These are phyloP conservation scores for Pinus taeda DNA, from an alignment of 75 land plant genomes.

Conservation along the genomic window DNA sequence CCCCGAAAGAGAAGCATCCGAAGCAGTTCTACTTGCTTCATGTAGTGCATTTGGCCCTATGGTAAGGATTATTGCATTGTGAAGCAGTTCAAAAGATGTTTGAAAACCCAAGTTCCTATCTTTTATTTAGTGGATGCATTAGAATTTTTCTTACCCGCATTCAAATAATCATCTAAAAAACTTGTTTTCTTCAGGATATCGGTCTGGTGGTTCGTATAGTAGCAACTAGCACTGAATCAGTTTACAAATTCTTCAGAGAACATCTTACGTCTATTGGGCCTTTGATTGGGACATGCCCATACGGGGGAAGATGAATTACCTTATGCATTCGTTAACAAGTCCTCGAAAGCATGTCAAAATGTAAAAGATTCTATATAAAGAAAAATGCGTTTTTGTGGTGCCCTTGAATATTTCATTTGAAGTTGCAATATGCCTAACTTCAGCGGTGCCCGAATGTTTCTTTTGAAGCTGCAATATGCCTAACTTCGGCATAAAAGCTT, in stretches of 20 bases:
- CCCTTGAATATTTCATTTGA: no score
- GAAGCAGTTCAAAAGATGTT: background rate
- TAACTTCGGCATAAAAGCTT: no score
- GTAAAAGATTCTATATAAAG: no score
- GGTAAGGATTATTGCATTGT: constrained; percentile 23
- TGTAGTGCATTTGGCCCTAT: constrained; percentile 72
- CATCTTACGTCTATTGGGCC: constrained; percentile 52
- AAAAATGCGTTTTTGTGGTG: no score
- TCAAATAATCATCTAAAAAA: background rate
- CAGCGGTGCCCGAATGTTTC: no score
- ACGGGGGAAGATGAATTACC: constrained; percentile 24
- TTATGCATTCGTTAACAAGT: background rate
- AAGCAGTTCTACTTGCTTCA: constrained; percentile 53
- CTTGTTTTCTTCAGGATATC: constrained; percentile 49
- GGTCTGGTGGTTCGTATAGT: constrained; percentile 79
- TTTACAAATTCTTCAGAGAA: constrained; percentile 68
- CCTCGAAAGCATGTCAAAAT: no score
- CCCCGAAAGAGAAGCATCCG: background rate
- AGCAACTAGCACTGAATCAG: constrained; percentile 64
- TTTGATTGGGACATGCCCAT: constrained; percentile 69
- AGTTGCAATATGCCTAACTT: no score
- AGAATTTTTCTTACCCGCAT: background rate
- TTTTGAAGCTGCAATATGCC: no score
- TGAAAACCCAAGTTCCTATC: background rate
- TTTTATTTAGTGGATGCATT: background rate